Evolutionary conservation across 345 rosid genomes (phyloP).

Genomic region (Citrus cavaleriei): DNA sequence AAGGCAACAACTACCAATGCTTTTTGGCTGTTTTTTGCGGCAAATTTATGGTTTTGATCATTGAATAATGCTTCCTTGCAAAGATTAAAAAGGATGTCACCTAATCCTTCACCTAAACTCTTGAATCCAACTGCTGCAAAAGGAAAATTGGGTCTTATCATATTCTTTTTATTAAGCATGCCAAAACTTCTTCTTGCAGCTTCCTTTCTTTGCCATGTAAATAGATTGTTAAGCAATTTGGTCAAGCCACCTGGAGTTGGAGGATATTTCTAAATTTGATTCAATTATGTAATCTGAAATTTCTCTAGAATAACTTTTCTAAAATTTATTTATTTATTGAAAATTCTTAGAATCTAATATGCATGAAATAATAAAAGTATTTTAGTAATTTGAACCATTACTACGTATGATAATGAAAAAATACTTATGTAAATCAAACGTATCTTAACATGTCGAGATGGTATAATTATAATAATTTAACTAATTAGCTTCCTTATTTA

Average conservation of each 20-base stretch:
- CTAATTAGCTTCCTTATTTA: too few relatives aligned
- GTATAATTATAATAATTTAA: too few relatives aligned
- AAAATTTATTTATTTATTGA: too few relatives aligned
- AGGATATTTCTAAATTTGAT: background rate
- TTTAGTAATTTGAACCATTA: too few relatives aligned
- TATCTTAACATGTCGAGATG: too few relatives aligned
- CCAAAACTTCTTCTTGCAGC: background rate
- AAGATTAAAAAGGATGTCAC: constrained; percentile 5
- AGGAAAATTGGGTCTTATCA: background rate
- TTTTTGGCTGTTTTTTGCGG: constrained; percentile 1
- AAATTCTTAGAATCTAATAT: too few relatives aligned
- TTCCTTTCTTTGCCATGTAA: background rate
- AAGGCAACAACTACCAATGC: background rate
- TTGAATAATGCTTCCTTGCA: constrained; percentile 5
- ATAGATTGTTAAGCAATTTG: background rate
- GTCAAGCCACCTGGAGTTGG: background rate
- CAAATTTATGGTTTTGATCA: constrained; percentile 16
- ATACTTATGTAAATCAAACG: too few relatives aligned
- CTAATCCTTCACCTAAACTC: constrained; percentile 7
- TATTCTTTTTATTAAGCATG: background rate
- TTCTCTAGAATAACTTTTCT: too few relatives aligned
- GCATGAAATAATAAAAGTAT: too few relatives aligned
- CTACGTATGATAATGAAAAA: too few relatives aligned
- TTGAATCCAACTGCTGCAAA: background rate
- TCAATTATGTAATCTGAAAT: background rate